Percentiles rank a stretch among this genome's conserved stretches.
phyloP scores from a whole-genome alignment of 192 early-diverging fungal species.

The Backusella parvicylindrica region DNA sequence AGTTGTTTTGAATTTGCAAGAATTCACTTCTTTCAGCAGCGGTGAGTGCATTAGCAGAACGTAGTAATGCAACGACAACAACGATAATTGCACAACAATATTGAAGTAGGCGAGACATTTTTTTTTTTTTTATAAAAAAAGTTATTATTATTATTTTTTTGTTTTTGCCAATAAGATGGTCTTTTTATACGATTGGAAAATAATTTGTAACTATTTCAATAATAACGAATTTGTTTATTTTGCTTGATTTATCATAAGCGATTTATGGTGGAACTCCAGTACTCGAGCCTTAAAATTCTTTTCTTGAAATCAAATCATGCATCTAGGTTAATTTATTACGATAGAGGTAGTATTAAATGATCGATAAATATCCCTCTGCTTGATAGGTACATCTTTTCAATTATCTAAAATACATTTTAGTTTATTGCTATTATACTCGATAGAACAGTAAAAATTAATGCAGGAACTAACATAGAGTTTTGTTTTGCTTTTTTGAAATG shows the following conservation, averaged over 20 bases:
- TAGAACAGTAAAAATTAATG: neutral
- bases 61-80: neutral
- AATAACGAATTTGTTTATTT: neutral
- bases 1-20: slow-evolving; percentile 36
- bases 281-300: neutral
- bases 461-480: no score
- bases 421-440: no score
- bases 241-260: neutral
- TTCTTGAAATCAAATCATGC: no score
- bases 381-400: no score
- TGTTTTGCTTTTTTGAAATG: neutral
- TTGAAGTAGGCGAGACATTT: neutral
- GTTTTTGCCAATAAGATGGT: neutral
- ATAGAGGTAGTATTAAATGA: no score
- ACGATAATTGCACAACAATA: neutral
- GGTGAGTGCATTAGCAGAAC: neutral
- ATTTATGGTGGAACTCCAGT: neutral
- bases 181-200: neutral
- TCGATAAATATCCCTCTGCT: no score
- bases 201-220: neutral
- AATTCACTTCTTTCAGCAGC: neutral
- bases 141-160: neutral
- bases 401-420: no score
- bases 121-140: neutral
- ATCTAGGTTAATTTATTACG: no score